Evolutionary conservation across 805 yeast species (phyloP), one percentile per base, ranked within the genome.

Genomic region (Hanseniaspora meyeri): DNA sequence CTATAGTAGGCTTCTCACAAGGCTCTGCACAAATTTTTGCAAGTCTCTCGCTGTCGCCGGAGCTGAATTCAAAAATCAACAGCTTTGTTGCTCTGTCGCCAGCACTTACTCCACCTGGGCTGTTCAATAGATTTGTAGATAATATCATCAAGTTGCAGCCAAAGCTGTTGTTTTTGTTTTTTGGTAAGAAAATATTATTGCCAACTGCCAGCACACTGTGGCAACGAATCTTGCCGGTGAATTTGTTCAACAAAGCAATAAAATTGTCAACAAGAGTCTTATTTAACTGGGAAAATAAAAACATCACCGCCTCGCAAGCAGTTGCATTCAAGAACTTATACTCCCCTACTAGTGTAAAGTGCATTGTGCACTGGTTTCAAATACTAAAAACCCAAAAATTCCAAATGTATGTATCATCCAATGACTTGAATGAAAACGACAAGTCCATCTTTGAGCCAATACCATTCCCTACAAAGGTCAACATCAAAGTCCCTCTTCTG

Each of bases 361-460:
- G 86, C 10, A 89, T 88, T 47, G 97, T 89, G n/a, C 96, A 88
- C 69, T 88, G 96, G 96, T 87, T 88, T 64, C 96, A 88, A 69
- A 90, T 91, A 54, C 86, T 91, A 59, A 75, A 83, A 53, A 75
- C 85, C 7, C 79, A 79, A 48, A 76, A 78, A 49, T 90, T 91
- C 68, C 96, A 90, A 68, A 85, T 93, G 95, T 91, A 81, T 69
- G 51, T 53, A 5, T 36, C 51, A 10, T 53, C 57, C 14, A 39
- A 40, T 40, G 72, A 68, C 42, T 57, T 64, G 50, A 51, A 61
- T 58, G 49, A 61, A 49, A 57, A 62, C 29, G 52, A 55, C 12
- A 49, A 31, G 4, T 49, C 58, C 10, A 24, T 56, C n/a, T 47
- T 57, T 60, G 64, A 59, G 40, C 60, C 60, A 48, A 63, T 55